Evolutionary conservation across 2,329 filamentous ascomycete genomes (phyloP).

Genomic region (Aspergillus sp.): DNA sequence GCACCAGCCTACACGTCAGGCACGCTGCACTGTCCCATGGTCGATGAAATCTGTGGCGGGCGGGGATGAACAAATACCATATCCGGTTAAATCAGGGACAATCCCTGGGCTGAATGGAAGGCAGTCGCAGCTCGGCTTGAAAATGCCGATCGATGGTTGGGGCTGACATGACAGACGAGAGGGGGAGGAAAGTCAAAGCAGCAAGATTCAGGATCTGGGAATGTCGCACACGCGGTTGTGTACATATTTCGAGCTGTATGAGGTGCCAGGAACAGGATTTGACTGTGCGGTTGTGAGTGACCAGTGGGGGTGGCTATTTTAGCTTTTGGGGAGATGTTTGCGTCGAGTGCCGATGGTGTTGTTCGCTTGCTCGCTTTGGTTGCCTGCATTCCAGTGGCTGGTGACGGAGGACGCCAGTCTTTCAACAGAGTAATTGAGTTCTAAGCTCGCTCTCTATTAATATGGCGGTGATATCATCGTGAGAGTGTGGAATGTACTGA

Average conservation of each 20-base stretch:
- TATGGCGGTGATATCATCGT: neutral
- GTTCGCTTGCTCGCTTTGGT: neutral
- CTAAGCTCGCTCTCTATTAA: neutral
- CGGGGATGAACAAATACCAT: neutral
- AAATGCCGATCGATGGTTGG: constrained; percentile 13
- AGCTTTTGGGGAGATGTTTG: neutral
- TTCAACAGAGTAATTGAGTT: neutral
- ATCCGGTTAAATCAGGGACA: constrained; percentile 2
- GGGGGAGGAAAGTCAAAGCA: neutral
- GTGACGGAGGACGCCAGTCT: neutral
- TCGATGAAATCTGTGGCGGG: neutral
- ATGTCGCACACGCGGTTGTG: neutral
- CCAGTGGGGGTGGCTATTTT: neutral
- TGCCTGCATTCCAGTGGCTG: constrained; percentile 1
- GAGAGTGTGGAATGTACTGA: neutral
- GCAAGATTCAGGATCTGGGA: neutral
- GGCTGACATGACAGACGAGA: neutral
- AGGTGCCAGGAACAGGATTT: neutral
- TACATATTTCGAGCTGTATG: neutral
- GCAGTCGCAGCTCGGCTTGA: neutral
- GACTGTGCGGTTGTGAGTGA: neutral
- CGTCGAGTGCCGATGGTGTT: neutral
- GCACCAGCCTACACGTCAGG: neutral
- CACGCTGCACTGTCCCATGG: neutral
- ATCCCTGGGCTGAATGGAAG: neutral